Base-by-base conservation (phyloP, 495 filamentous ascomycete genomes). In the Hypoxylon lenormandii region DNA sequence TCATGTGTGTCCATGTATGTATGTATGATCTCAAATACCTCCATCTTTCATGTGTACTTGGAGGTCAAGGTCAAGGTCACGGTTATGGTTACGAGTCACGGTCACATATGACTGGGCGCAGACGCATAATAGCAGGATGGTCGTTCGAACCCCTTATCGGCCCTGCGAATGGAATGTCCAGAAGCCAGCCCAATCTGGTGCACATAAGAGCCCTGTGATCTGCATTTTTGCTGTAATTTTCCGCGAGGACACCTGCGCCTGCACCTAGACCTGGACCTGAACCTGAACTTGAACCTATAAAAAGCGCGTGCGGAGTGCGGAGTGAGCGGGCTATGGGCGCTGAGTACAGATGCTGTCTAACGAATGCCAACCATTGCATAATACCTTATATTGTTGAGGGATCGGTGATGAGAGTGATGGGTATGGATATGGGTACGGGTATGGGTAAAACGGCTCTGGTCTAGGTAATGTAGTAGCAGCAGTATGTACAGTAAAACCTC, bases 321-420 rank as follows among this genome's bases (percentile, higher is more conserved):
- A 65, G 57, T 59, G 58, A 62, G 68, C 68, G 68, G 62, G 59
- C 58, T 66, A 60, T 59, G 52, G 62, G 56, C 57, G 52, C 43
- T 55, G 46, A 40, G 48, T 45, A 57, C 50, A 47, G 30, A 42
- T 45, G 49, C 38, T 65, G 67, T 65, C 65, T 70, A 8, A 6
- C 12, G 66, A 61, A 62, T 60, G 49, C 16, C 45, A 46, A 47
- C 45, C 45, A 47, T 23, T 4, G 12, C 42, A 45, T 61, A 45
- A 13, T 62, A 66, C 56, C 30, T 52, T 52, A 12, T 19, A 51
- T 60, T 64, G 42, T 60, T 8, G 60, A 60, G 42, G 52, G 61
- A 60, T 60, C 18, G 26, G 28, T 40, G 26, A 28, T 28, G 3
- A 28, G 26, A 28, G 7, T 28, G 30, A 33, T 33, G 30, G 7